Percentiles rank a stretch among this genome's conserved stretches.
These are phyloP conservation scores for Yarrowia bubula DNA, from an alignment of 805 yeast species.

Conservation along the genomic window DNA sequence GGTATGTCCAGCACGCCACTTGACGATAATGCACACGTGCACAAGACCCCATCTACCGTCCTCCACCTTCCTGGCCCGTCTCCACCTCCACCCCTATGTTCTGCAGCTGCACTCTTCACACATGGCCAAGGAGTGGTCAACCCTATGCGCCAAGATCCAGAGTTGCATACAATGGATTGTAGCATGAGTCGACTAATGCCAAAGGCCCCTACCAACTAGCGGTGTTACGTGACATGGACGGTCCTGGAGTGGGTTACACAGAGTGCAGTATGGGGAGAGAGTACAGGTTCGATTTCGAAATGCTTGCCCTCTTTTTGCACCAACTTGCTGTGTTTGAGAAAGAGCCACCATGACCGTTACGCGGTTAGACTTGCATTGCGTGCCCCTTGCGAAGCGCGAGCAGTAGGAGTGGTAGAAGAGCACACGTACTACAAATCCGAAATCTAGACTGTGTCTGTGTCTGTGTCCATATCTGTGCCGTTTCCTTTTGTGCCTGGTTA, in stretches of 20 bases:
- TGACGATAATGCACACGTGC: too few relatives aligned
- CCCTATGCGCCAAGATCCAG: not conserved
- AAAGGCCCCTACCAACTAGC: too few relatives aligned
- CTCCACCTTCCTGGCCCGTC: not conserved
- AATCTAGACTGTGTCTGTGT: too few relatives aligned
- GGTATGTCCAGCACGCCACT: too few relatives aligned
- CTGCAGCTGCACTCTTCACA: not conserved
- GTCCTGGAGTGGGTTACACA: too few relatives aligned
- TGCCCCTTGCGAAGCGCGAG: not conserved
- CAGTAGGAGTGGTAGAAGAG: not conserved
- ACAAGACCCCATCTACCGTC: not conserved
- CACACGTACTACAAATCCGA: too few relatives aligned
- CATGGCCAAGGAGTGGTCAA: not conserved
- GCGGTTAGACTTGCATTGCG: slow-evolving; percentile 23
- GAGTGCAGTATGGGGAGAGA: too few relatives aligned
- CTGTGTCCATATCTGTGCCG: too few relatives aligned
- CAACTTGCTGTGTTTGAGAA: not conserved
- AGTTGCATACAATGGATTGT: not conserved
- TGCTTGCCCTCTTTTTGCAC: not conserved
- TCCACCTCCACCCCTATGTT: not conserved
- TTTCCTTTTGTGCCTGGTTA: too few relatives aligned
- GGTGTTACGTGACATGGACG: too few relatives aligned
- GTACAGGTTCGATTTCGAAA: too few relatives aligned
- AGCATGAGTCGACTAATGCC: too few relatives aligned
- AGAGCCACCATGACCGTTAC: slow-evolving; percentile 5